Percentiles rank a stretch among this genome's conserved stretches.
Evolutionary conservation across 768 basidiomycete species (phyloP).

Genomic region (Auricularia auricula-judae): DNA sequence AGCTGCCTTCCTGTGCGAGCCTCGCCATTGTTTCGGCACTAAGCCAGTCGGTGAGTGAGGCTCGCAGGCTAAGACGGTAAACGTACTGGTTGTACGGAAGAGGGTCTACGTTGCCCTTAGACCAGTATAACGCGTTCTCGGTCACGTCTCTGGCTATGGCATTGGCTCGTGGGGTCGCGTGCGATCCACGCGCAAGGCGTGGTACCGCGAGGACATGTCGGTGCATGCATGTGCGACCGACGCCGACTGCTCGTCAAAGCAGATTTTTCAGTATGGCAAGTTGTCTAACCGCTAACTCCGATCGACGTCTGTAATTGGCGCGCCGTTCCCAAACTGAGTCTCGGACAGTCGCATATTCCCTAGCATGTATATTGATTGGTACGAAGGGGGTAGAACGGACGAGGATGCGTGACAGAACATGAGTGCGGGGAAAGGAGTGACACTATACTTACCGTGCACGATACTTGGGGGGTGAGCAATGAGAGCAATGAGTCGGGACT

Average conservation of each 20-base stretch:
- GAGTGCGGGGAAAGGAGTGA: not conserved
- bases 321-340: too few relatives aligned
- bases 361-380: too few relatives aligned
- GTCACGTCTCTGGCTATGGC: not conserved
- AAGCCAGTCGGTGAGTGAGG: too few relatives aligned
- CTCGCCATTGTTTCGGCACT: too few relatives aligned
- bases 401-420: not conserved
- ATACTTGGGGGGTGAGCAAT: not conserved
- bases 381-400: not conserved
- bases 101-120: not conserved
- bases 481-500: not conserved
- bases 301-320: too few relatives aligned
- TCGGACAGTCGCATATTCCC: too few relatives aligned
- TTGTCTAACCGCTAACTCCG: too few relatives aligned
- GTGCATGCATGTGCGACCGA: conserved; percentile 1
- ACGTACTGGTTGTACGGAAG: not conserved
- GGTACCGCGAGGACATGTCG: conserved; percentile 1
- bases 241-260: not conserved
- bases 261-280: not conserved
- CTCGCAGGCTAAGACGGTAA: too few relatives aligned
- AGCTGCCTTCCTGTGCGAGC: too few relatives aligned
- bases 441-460: not conserved
- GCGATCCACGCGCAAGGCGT: not conserved
- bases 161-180: not conserved
- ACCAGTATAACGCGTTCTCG: not conserved